phyloP scores from a whole-genome alignment of 805 yeast genomes.

The Candida taoyuanica region DNA sequence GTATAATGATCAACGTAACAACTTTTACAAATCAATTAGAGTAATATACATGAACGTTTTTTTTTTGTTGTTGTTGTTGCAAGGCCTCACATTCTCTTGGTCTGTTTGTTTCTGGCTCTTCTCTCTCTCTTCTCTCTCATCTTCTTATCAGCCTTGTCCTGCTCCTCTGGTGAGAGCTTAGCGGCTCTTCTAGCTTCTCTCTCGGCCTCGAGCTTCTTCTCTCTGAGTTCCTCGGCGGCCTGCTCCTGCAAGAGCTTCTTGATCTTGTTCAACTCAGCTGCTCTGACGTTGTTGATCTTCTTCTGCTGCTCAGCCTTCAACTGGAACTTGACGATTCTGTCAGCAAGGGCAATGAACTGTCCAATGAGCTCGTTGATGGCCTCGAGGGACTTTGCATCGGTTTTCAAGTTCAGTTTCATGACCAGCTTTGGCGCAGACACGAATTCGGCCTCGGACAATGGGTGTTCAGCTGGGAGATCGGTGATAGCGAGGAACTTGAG shows the following conservation, averaged over 20 bases:
- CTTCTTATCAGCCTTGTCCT: constrained; percentile 71
- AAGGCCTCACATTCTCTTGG: constrained; percentile 22
- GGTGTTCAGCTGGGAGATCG: constrained; percentile 76
- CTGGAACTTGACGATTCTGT: constrained; percentile 46
- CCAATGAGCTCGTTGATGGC: constrained; percentile 46
- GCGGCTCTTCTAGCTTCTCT: constrained; percentile 57
- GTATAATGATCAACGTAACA: constrained; percentile 4
- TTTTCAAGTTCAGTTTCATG: constrained; percentile 50
- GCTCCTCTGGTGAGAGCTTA: constrained; percentile 68
- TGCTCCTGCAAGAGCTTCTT: constrained; percentile 60
- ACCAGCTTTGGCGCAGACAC: constrained; percentile 46
- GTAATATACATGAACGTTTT: background rate
- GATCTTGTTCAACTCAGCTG: constrained; percentile 63
- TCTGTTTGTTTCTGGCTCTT: constrained; percentile 53
- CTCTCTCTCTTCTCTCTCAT: constrained; percentile 78
- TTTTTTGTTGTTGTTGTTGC: no score
- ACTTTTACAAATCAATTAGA: background rate
- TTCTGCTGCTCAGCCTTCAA: constrained; percentile 73
- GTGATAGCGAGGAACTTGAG: constrained; percentile 74
- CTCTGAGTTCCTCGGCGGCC: constrained; percentile 64
- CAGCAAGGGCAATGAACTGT: constrained; percentile 52
- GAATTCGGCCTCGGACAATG: constrained; percentile 53
- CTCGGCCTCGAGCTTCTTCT: constrained; percentile 65
- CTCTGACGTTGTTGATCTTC: constrained; percentile 76
- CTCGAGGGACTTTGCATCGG: constrained; percentile 43